phyloP scores from a whole-genome alignment of 352 stramenopile species.

The Phytopythium delawarense region DNA sequence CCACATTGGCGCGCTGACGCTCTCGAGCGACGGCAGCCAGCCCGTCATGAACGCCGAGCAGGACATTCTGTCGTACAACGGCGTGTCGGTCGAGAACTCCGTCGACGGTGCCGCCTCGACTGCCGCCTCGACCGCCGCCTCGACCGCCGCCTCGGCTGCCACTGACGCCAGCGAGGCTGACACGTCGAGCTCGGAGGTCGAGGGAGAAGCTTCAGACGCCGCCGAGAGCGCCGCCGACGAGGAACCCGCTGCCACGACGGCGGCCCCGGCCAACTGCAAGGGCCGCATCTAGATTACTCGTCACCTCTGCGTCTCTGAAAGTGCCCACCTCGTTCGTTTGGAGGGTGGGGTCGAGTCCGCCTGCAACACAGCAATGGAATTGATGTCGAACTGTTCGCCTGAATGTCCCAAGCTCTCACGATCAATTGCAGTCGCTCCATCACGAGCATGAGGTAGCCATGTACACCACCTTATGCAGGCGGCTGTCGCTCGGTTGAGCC shows the following conservation, averaged over 20 bases:
- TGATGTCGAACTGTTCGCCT: neutral
- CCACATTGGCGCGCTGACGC: slow-evolving; percentile 42
- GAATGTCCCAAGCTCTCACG: no score
- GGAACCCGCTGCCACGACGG: neutral
- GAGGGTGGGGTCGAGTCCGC: neutral
- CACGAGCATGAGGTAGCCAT: no score
- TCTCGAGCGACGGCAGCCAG: slow-evolving; percentile 31
- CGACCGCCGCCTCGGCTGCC: slow-evolving; percentile 1
- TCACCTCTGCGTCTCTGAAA: neutral
- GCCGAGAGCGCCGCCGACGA: neutral
- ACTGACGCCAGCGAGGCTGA: neutral
- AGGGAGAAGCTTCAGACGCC: neutral
- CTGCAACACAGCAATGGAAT: neutral
- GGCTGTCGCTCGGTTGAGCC: neutral
- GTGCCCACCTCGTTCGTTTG: neutral
- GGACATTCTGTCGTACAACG: slow-evolving; percentile 41
- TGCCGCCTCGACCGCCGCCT: neutral
- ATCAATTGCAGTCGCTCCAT: no score
- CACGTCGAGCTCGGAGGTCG: neutral
- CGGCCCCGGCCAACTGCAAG: slow-evolving; percentile 6
- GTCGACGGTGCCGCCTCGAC: slow-evolving; percentile 11
- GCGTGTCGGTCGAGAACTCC: slow-evolving; percentile 29
- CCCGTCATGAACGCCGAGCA: slow-evolving; percentile 30
- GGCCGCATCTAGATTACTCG: slow-evolving; percentile 4
- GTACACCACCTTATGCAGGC: no score